phyloP scores from a whole-genome alignment of 495 filamentous ascomycete genomes.

The Podospora sp. region DNA sequence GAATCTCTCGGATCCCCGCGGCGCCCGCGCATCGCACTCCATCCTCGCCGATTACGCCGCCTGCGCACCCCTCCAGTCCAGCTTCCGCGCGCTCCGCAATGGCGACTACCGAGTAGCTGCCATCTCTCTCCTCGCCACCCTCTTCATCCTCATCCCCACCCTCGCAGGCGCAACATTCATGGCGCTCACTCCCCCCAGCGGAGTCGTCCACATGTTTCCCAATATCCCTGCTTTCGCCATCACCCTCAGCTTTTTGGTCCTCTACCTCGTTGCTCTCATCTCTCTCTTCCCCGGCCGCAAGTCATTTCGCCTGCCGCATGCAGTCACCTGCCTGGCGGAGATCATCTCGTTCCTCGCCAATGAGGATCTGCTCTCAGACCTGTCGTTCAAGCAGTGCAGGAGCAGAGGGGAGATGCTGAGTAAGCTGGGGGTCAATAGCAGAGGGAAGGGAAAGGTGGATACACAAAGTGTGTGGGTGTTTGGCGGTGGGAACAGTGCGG shows the following conservation, averaged over 20 bases:
- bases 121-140: conserved; percentile 64
- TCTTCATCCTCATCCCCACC: conserved; percentile 70
- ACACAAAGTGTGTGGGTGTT: conserved; percentile 24
- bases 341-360: conserved; percentile 74
- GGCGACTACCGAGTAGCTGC: conserved; percentile 72
- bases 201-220: conserved; percentile 66
- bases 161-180: conserved; percentile 81
- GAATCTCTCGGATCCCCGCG: conserved; percentile 57
- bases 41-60: conserved; percentile 75
- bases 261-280: conserved; percentile 59
- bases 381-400: conserved; percentile 53
- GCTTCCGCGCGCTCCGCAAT: conserved; percentile 62
- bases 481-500: conserved; percentile 33
- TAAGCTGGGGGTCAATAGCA: conserved; percentile 34
- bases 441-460: conserved; percentile 31
- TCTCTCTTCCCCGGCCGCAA: conserved; percentile 57
- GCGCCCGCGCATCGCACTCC: conserved; percentile 65
- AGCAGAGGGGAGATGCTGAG: conserved; percentile 34
- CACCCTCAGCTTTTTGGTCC: conserved; percentile 66
- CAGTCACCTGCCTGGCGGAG: conserved; percentile 70
- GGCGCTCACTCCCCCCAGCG: conserved; percentile 63
- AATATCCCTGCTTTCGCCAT: conserved; percentile 69
- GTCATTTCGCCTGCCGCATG: conserved; percentile 67
- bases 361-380: conserved; percentile 68
- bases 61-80: conserved; percentile 64